phyloP scores from a whole-genome alignment of 1,139 yeast species.

The Nakaseomyces bracarensis region DNA sequence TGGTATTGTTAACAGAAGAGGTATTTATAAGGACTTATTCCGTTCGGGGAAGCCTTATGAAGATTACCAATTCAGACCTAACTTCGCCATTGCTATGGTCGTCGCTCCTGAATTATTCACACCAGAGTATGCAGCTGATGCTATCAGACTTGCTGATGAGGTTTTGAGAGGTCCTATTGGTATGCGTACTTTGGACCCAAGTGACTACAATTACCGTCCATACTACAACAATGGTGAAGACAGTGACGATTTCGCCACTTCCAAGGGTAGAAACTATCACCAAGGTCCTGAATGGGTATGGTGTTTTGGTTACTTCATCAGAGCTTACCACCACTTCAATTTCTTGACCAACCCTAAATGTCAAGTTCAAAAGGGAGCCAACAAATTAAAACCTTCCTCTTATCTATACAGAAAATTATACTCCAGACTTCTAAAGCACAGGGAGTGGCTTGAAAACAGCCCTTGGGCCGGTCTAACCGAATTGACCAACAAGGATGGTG shows the following conservation, averaged over 20 bases:
- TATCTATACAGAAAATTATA: constrained; percentile 42
- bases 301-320: constrained; percentile 77
- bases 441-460: constrained; percentile 59
- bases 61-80: constrained; percentile 89
- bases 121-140: constrained; percentile 48
- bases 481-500: constrained; percentile 82
- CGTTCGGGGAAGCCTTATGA: constrained; percentile 78
- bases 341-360: constrained; percentile 32
- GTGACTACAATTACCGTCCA: constrained; percentile 86
- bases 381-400: constrained; percentile 34
- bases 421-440: constrained; percentile 54
- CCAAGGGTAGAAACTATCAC: constrained; percentile 94
- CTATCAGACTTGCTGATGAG: constrained; percentile 63
- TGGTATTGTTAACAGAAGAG: constrained; percentile 71
- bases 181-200: constrained; percentile 85
- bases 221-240: constrained; percentile 76
- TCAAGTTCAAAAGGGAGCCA: constrained; percentile 12
- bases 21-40: constrained; percentile 84
- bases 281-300: constrained; percentile 99
- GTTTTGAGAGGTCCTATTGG: constrained; percentile 83
- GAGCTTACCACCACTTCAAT: constrained; percentile 61
- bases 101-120: constrained; percentile 90
- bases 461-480: constrained; percentile 95
- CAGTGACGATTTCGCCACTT: constrained; percentile 76
- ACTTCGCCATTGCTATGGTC: constrained; percentile 83